A percentile compares a stretch with the other conserved stretches of the same genome.
phyloP scores from a whole-genome alignment of 495 filamentous ascomycete species.

The Oleoguttula mirabilis region DNA sequence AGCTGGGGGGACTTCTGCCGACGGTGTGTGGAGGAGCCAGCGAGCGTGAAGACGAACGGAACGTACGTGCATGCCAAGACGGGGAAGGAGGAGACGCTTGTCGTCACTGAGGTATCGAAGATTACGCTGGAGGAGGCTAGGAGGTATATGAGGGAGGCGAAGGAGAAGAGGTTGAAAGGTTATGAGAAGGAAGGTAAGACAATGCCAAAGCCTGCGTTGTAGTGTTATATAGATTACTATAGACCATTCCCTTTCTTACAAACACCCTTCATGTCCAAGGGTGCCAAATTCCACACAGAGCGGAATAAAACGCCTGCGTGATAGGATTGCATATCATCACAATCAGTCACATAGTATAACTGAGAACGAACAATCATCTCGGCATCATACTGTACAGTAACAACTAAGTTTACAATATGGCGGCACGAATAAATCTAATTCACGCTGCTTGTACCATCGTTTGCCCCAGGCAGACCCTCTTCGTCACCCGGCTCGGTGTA shows the following conservation, averaged over 20 bases:
- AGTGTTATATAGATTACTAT: no score
- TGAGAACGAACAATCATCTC: no score
- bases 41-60: constrained; percentile 34
- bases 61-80: constrained; percentile 46
- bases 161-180: constrained; percentile 29
- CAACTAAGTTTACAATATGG: no score
- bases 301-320: no score
- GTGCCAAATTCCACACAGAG: no score
- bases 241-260: no score
- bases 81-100: constrained; percentile 38
- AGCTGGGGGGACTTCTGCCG: constrained; percentile 47
- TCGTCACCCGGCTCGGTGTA: constrained; percentile 45
- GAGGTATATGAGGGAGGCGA: constrained; percentile 37
- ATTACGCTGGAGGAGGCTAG: constrained; percentile 44
- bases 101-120: constrained; percentile 38
- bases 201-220: constrained; percentile 22
- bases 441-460: constrained; percentile 22
- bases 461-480: constrained; percentile 27
- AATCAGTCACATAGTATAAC: no score
- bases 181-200: constrained; percentile 34
- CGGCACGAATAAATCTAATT: background rate
- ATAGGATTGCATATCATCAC: no score
- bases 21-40: constrained; percentile 32
- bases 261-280: no score
- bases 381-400: no score